phyloP scores from a whole-genome alignment of 2,329 filamentous ascomycete species.

The Nemania diffusa region DNA sequence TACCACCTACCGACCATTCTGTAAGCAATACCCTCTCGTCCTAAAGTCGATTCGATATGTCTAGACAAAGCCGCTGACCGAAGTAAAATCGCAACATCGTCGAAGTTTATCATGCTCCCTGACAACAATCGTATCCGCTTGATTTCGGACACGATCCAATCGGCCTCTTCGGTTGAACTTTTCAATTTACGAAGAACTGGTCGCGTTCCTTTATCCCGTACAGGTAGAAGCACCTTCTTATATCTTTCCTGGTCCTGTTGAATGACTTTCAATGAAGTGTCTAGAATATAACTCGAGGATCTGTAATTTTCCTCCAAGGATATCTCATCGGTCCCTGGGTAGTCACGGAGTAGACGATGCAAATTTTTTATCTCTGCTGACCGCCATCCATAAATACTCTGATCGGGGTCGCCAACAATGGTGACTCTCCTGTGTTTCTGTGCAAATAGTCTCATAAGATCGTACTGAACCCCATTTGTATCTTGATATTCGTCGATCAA shows the following conservation, averaged over 20 bases:
- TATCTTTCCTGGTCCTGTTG: conserved; percentile 87
- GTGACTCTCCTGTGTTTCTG: conserved; percentile 80
- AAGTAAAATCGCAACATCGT: conserved; percentile 88
- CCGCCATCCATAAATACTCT: conserved; percentile 97
- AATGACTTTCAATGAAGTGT: conserved; percentile 84
- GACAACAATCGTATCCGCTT: conserved; percentile 75
- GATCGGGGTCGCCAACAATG: conserved; percentile 95
- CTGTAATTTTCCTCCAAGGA: conserved; percentile 94
- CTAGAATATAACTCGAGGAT: conserved; percentile 86
- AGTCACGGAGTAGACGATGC: conserved; percentile 78
- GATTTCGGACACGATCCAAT: conserved; percentile 90
- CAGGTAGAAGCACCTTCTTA: conserved; percentile 80
- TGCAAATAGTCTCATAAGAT: conserved; percentile 90
- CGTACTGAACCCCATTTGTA: conserved; percentile 94
- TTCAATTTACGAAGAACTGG: conserved; percentile 83
- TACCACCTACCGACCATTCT: conserved; percentile 78
- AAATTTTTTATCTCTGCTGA: conserved; percentile 93
- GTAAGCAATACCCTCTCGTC: conserved; percentile 84
- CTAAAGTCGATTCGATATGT: conserved; percentile 84
- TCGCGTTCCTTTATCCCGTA: conserved; percentile 80
- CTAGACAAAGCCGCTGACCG: conserved; percentile 84
- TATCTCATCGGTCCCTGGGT: conserved; percentile 81
- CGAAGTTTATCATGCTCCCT: conserved; percentile 75
- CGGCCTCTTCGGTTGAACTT: conserved; percentile 77
- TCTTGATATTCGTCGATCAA: conserved; percentile 98